Evolutionary conservation across 2,329 filamentous ascomycete genomes (phyloP).

Genomic region (Cladosporium halotolerans): DNA sequence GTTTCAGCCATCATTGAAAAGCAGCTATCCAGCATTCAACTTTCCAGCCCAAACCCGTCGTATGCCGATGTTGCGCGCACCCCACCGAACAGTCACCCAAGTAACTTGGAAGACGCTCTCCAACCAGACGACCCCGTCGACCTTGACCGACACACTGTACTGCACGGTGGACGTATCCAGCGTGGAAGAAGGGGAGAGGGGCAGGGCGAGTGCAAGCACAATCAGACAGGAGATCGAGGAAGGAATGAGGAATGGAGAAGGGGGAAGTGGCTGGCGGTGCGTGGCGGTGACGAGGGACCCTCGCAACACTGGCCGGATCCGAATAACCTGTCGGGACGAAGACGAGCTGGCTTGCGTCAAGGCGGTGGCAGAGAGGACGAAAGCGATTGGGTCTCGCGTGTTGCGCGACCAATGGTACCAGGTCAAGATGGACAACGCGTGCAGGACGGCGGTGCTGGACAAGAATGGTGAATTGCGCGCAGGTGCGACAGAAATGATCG

Average conservation of each 20-base stretch:
- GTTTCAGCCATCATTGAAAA: background rate
- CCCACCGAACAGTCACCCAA: background rate
- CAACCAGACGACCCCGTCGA: background rate
- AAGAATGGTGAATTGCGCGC: background rate
- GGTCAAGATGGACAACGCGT: constrained; percentile 11
- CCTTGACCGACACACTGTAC: constrained; percentile 6
- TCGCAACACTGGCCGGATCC: background rate
- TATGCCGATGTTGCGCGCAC: constrained; percentile 6
- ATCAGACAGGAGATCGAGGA: constrained; percentile 7
- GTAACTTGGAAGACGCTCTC: background rate
- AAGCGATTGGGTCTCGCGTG: background rate
- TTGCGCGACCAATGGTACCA: constrained; percentile 10
- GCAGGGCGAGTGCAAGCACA: background rate
- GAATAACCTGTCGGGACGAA: constrained; percentile 3
- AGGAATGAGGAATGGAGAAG: constrained; percentile 5
- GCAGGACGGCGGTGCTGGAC: constrained; percentile 7
- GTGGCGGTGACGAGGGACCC: constrained; percentile 12
- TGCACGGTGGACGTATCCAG: constrained; percentile 9
- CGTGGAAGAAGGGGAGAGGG: constrained; percentile 9
- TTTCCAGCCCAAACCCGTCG: background rate
- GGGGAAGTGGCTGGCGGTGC: background rate
- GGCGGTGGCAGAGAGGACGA: constrained; percentile 3
- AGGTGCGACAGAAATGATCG: background rate
- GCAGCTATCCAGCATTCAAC: background rate
- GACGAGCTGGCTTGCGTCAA: constrained; percentile 1